Evolutionary conservation across 495 filamentous ascomycete species (phyloP).

Genomic region (Penicillium riverlandense): DNA sequence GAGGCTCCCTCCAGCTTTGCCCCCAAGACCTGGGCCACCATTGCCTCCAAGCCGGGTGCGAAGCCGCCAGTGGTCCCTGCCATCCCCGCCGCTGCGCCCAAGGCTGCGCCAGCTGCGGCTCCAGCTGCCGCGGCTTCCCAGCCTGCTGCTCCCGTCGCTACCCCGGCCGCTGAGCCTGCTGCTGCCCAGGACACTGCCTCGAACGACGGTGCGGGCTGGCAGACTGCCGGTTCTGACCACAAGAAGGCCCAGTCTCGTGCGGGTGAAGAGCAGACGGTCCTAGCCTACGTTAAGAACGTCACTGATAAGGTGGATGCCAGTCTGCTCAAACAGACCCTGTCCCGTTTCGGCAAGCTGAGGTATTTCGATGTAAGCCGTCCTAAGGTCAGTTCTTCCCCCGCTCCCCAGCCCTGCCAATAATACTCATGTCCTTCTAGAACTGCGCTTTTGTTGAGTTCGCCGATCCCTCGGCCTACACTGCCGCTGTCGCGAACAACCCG

Average conservation of each 20-base stretch:
- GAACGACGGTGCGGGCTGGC: conserved; percentile 57
- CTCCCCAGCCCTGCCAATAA: not conserved
- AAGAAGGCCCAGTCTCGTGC: conserved; percentile 70
- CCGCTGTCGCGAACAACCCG: conserved; percentile 78
- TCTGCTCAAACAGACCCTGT: conserved; percentile 56
- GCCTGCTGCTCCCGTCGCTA: conserved; percentile 29
- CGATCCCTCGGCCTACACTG: conserved; percentile 66
- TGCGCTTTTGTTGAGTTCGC: conserved; percentile 95
- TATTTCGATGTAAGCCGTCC: conserved; percentile 84
- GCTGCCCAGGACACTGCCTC: conserved; percentile 38
- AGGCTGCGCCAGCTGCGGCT: conserved; percentile 30
- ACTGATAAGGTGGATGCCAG: conserved; percentile 71
- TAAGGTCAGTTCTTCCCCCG: conserved; percentile 58
- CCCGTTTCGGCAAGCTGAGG: conserved; percentile 67
- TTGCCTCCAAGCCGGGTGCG: conserved; percentile 45
- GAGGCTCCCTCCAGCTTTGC: conserved; percentile 35
- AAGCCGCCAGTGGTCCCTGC: conserved; percentile 22
- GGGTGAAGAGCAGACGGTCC: conserved; percentile 57
- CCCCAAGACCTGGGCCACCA: conserved; percentile 89
- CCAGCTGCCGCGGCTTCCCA: conserved; percentile 22
- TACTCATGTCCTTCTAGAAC: conserved; percentile 49
- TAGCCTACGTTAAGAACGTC: conserved; percentile 91
- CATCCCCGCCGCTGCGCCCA: conserved; percentile 29
- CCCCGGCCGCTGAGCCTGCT: conserved; percentile 28
- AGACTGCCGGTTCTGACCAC: conserved; percentile 69